Percentiles rank a stretch among this genome's conserved stretches.
Evolutionary conservation across 768 basidiomycete species (phyloP).

Genomic region (Hysterangium stoloniferum): DNA sequence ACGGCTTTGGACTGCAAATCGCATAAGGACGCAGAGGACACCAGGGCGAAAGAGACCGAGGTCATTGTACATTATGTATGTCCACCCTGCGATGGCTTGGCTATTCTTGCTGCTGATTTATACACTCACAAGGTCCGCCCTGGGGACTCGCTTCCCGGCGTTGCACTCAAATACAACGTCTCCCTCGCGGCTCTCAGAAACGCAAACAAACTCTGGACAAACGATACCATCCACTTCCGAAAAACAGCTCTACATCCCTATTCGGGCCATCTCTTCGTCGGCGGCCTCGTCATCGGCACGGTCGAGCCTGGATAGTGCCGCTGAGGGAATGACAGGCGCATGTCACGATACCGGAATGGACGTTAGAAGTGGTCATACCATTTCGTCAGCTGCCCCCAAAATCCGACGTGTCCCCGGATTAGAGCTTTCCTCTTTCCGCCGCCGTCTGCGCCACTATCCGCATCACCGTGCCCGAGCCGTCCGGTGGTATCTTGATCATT

Average conservation of each 20-base stretch:
- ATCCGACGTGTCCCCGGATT: conserved; percentile 42
- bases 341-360: conserved; percentile 14
- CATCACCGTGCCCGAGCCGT: conserved; percentile 2
- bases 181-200: conserved; percentile 73
- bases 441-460: conserved; percentile 20
- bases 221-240: conserved; percentile 86
- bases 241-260: conserved; percentile 74
- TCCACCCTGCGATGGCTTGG: background rate
- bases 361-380: conserved; percentile 9
- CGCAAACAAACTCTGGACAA: conserved; percentile 90
- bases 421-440: conserved; percentile 50
- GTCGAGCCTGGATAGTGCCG: too few species aligned
- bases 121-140: conserved; percentile 46
- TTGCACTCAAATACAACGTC: conserved; percentile 86
- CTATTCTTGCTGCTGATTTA: background rate
- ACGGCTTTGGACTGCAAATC: too few species aligned
- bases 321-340: conserved; percentile 17
- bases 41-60: background rate
- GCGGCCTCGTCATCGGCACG: too few species aligned
- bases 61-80: conserved; percentile 8
- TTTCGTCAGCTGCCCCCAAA: conserved; percentile 20
- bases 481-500: conserved; percentile 12
- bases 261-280: conserved; percentile 21
- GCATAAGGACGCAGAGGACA: background rate
- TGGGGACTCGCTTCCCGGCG: conserved; percentile 76